A percentile compares a stretch with the other conserved stretches of the same genome.
These are phyloP conservation scores for Trichosporon sp. DNA, from an alignment of 1,284 basidiomycete species.

Conservation along the genomic window DNA sequence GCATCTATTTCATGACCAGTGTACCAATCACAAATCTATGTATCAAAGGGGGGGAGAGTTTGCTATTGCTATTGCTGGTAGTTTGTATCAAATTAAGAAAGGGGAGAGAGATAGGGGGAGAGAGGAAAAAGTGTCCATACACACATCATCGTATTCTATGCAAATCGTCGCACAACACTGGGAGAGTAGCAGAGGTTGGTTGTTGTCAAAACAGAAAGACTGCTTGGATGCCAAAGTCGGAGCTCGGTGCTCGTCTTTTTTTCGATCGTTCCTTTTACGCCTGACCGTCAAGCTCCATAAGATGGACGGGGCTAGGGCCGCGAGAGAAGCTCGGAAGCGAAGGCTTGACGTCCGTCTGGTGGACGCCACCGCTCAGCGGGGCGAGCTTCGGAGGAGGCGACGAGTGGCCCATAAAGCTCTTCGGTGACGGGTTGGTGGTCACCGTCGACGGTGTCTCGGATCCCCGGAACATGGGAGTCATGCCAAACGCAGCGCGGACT, in stretches of 20 bases:
- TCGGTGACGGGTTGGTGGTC: conserved; percentile 24
- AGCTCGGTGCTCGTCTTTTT: too few species aligned
- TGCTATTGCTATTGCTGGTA: too few species aligned
- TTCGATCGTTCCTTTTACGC: conserved; percentile 5
- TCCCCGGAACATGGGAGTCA: conserved; percentile 68
- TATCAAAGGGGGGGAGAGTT: conserved; percentile 4
- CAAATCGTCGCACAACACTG: conserved; percentile 1
- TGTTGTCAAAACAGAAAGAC: too few species aligned
- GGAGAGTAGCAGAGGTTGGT: background rate
- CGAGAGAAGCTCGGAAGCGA: conserved; percentile 18
- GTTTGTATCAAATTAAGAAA: conserved; percentile 3
- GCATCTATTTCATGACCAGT: conserved; percentile 13
- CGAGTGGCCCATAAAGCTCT: conserved; percentile 22
- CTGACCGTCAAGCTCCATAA: conserved; percentile 25
- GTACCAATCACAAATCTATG: conserved; percentile 9
- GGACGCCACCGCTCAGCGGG: conserved; percentile 26
- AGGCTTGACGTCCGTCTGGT: conserved; percentile 15
- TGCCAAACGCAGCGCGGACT: conserved; percentile 75
- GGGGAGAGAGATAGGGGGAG: too few species aligned
- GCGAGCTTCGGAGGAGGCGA: conserved; percentile 33
- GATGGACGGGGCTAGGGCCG: conserved; percentile 18
- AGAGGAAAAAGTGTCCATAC: conserved; percentile 1
- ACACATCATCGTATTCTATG: background rate
- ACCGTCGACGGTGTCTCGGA: conserved; percentile 15
- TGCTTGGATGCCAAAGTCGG: too few species aligned